Evolutionary conservation across 805 yeast species (phyloP), one percentile per base, ranked within the genome.

Genomic region (Limtongia smithiae): DNA sequence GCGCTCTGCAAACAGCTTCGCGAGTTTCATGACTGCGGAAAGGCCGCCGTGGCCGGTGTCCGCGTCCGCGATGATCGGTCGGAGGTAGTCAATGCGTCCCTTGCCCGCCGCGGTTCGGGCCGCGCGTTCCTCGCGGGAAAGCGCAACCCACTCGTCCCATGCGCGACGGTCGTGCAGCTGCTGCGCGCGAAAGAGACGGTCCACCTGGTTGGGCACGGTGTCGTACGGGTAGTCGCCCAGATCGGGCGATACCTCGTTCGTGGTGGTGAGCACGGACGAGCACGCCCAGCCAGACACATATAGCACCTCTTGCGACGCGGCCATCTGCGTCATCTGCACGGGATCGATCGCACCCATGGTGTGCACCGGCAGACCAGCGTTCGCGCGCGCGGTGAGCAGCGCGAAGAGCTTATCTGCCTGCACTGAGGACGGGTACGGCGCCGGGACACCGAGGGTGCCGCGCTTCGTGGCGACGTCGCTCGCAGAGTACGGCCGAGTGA

Each of bases 171-270:
- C 85, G 57, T 80, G 85, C 57, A 78, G 67, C 52, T 67, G 68
- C 64, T 80, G 83, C 1, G 83, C 80, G 55, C 76, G 73, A 64
- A 79, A 79, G 30, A 80, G 60, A 46, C 83, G 69, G 48, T 78
- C 80, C 4, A 79, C 83, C 59, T 79, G 81, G 58, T 78, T 78
- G n/a, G 85, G 85, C 1, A 81, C 83, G 0, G 85, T 81, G 57
- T 80, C 80, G 58, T 80, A 80, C 0, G 85, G 85, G 60, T 81
- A 81, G 61, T 81, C 85, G 18, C 84, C 85, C 62, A 79, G 78
- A 60, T 81, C 85, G 1, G 84, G 82, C 1, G 80, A 74, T 2
- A 79, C 82, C 56, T 81, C 85, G 59, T 79, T 76, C 2, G 83
- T 80, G 3, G 82, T 72, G 7, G 82, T 79, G 52, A 80, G 60